Percentiles rank a stretch among this genome's conserved stretches.
Evolutionary conservation across 257 asterid species (phyloP).

Genomic region (Nicotiana obtusifolia): DNA sequence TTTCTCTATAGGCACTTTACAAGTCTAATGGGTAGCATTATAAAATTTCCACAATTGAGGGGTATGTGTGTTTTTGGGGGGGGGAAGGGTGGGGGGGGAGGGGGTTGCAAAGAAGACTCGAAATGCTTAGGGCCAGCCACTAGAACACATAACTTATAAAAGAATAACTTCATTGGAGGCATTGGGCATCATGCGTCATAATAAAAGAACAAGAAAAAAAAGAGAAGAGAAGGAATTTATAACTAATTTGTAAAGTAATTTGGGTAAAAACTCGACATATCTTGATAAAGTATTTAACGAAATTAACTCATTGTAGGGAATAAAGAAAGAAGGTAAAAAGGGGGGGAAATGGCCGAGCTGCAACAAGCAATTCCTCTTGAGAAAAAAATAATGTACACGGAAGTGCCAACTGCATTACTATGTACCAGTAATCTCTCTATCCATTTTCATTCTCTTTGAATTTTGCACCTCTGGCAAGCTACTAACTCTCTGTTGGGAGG

Average conservation of each 20-base stretch:
- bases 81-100: too few relatives aligned
- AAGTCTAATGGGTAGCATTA: too few relatives aligned
- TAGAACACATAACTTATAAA: not conserved
- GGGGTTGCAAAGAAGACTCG: too few relatives aligned
- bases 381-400: slow-evolving; percentile 18
- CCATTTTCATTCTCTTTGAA: slow-evolving; percentile 53
- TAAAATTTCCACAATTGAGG: too few relatives aligned
- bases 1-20: not conserved
- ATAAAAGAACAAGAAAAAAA: not conserved
- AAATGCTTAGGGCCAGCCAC: not conserved
- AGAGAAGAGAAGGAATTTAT: not conserved
- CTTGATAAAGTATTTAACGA: not conserved
- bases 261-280: not conserved
- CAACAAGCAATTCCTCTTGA: slow-evolving; percentile 11
- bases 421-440: slow-evolving; percentile 45
- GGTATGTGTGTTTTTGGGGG: too few relatives aligned
- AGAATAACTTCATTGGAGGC: not conserved
- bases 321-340: not conserved
- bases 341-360: not conserved
- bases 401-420: slow-evolving; percentile 20
- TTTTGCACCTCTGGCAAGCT: slow-evolving; percentile 34
- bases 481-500: slow-evolving; percentile 29
- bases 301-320: not conserved
- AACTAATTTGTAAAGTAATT: not conserved
- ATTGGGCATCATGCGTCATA: not conserved